A percentile compares a stretch with the other conserved stretches of the same genome.
Evolutionary conservation across 2,329 filamentous ascomycete species (phyloP).

Genomic region (Neonectria sp.): DNA sequence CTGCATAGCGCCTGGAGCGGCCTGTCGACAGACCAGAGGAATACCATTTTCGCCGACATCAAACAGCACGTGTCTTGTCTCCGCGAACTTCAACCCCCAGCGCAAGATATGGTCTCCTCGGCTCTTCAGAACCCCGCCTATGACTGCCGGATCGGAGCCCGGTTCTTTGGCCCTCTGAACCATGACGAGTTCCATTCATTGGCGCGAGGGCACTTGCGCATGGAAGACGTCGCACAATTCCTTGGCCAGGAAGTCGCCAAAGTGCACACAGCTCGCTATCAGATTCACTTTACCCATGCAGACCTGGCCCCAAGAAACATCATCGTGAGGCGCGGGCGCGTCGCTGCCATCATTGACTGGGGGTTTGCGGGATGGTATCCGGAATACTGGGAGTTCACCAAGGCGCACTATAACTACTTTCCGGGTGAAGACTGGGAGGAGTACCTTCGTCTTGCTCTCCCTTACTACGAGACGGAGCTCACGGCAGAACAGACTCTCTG

Average conservation of each 20-base stretch:
- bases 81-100: constrained; percentile 44
- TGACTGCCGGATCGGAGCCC: constrained; percentile 46
- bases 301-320: constrained; percentile 48
- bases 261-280: constrained; percentile 44
- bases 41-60: constrained; percentile 42
- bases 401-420: constrained; percentile 45
- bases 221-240: constrained; percentile 42
- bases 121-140: constrained; percentile 45
- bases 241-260: constrained; percentile 43
- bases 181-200: constrained; percentile 47
- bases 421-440: constrained; percentile 38
- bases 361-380: constrained; percentile 54
- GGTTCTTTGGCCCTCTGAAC: constrained; percentile 46
- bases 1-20: constrained; percentile 39
- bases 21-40: constrained; percentile 40
- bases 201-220: constrained; percentile 36
- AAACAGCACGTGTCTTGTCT: constrained; percentile 41
- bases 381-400: constrained; percentile 52
- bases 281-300: constrained; percentile 46
- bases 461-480: constrained; percentile 45
- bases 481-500: constrained; percentile 42
- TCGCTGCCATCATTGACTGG: constrained; percentile 52
- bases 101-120: constrained; percentile 41
- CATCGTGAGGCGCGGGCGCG: constrained; percentile 44
- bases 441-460: constrained; percentile 37